phyloP scores from a whole-genome alignment of 805 yeast species.

The Ogataea philodendri region DNA sequence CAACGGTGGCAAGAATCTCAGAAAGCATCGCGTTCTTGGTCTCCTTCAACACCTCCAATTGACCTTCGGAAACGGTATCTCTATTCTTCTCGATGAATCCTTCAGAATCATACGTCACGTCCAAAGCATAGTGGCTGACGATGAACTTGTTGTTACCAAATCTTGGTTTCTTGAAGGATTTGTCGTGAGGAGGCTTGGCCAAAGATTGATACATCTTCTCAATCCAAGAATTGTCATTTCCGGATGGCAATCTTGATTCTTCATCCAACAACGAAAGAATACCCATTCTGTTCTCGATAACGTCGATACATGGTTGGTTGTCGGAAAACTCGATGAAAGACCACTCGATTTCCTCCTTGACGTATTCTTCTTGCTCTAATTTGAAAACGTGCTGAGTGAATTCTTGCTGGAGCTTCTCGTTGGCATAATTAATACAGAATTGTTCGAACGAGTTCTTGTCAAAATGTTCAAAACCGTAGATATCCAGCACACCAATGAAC shows the following conservation, averaged over 20 bases:
- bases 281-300: conserved; percentile 88
- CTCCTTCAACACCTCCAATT: conserved; percentile 74
- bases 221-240: conserved; percentile 89
- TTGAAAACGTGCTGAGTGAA: conserved; percentile 97
- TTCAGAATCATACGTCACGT: conserved; percentile 86
- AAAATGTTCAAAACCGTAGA: conserved; percentile 96
- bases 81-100: conserved; percentile 97
- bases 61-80: conserved; percentile 96
- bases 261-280: conserved; percentile 86
- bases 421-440: conserved; percentile 95
- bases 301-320: conserved; percentile 92
- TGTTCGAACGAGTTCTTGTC: conserved; percentile 94
- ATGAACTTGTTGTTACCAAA: conserved; percentile 90
- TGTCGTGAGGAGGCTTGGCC: conserved; percentile 70
- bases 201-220: conserved; percentile 85
- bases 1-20: conserved; percentile 64
- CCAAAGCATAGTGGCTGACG: conserved; percentile 91
- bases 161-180: conserved; percentile 87
- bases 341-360: conserved; percentile 93
- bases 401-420: conserved; percentile 95
- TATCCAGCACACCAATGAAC: conserved; percentile 95
- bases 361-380: conserved; percentile 93
- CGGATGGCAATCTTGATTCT: conserved; percentile 92
- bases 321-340: conserved; percentile 93
- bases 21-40: conserved; percentile 65